Base-by-base conservation (phyloP, 352 stramenopile species). In the Thraustochytrium aureum region DNA sequence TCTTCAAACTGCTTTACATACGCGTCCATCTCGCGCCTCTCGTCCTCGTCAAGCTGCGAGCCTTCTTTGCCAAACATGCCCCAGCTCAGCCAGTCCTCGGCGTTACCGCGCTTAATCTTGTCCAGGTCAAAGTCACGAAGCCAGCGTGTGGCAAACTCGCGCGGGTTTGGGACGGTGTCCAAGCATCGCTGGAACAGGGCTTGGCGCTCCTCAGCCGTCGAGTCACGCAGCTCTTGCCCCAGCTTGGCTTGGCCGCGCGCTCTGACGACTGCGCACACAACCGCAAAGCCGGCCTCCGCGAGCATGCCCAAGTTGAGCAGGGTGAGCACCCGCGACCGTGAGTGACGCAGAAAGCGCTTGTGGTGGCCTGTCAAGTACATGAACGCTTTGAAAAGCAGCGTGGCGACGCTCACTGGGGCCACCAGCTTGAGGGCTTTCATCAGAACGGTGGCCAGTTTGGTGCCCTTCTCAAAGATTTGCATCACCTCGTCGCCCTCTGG, bases 71-170 rank as follows among this genome's bases (percentile, higher is more conserved):
- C 61, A 38, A 79, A 79, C 14, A 67, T 50, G n/a, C 69, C 38
- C 69, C 69, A 79, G 5, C 37, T 50, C 5, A 79, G 69, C 69
- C 69, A 79, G 50, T 79, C 41, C 38, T 79, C 69, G n/a, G 61
- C 41, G 33, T 79, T 79, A 52, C 69, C 69, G n/a, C 69, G 69
- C 12, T 52, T 22, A 20, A 67, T 33, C 30, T 79, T 43, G 17
- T 17, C 17, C 7, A 72, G 14, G 10, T 72, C 22, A 10, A 50
- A 41, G 56, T 79, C 56, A 6, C 69, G 50, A 10, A 79, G 35
- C 69, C 69, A 79, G 20, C 26, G 22, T 10, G 69, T 32, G 10
- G 69, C 50, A 56, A 79, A 79, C 32, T 14, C 56, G 22, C 54
- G 22, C 32, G 47, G 69, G 33, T 67, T 38, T 35, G 43, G 47